Conservation (phyloP, 768 basidiomycete species). For the Hirschioporus abietinus region DNA sequence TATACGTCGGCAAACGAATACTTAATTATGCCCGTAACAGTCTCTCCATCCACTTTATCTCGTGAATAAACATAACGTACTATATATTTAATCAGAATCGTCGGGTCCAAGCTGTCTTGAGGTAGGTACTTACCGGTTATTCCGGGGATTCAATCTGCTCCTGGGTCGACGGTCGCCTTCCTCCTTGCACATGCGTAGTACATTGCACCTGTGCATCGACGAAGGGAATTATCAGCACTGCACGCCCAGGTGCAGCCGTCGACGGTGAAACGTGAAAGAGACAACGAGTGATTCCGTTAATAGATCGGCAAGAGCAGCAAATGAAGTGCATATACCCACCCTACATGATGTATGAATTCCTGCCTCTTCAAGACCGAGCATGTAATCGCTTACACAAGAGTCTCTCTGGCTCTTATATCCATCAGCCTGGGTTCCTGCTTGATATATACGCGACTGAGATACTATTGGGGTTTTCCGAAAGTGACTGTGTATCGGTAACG, state of each 20-base stretch:
- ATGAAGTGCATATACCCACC: not conserved
- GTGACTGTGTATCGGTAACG: no score
- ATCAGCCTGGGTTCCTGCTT: no score
- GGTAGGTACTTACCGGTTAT: no score
- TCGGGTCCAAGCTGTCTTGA: no score
- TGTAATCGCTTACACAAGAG: not conserved
- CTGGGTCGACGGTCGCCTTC: no score
- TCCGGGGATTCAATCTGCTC: no score
- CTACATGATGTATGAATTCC: not conserved
- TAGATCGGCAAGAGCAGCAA: not conserved
- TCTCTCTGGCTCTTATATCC: not conserved
- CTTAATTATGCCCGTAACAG: not conserved
- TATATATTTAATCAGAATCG: no score
- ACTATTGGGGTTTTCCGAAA: no score
- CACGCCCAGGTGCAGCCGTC: not conserved
- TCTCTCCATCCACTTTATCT: not conserved
- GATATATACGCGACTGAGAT: no score
- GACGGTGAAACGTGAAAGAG: not conserved
- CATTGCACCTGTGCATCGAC: not conserved
- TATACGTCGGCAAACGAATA: not conserved
- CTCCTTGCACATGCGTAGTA: not conserved
- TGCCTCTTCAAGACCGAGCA: not conserved
- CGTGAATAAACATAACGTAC: not conserved
- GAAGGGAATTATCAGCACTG: not conserved
- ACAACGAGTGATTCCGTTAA: not conserved